Percentiles rank a stretch among this genome's conserved stretches.
phyloP scores from a whole-genome alignment of 73 alveolate species.

The Stentor coeruleus region DNA sequence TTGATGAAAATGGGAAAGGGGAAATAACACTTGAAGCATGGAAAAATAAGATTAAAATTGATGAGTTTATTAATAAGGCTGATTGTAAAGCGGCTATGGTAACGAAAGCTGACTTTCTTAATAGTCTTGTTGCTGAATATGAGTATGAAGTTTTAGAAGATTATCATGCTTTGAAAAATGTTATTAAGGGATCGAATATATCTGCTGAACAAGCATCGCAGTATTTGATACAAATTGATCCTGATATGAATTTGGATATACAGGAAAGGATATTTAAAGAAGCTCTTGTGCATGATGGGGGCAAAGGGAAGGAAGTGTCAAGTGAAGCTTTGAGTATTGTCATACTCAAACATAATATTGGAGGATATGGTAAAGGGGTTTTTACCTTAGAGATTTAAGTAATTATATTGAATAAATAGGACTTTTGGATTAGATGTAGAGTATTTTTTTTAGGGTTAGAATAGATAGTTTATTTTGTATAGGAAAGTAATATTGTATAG shows the following conservation, averaged over 20 bases:
- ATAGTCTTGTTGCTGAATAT: neutral
- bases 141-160: constrained; percentile 2
- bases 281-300: constrained; percentile 2
- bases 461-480: too few species aligned
- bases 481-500: too few species aligned
- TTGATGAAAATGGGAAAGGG: constrained; percentile 14
- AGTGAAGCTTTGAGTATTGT: neutral
- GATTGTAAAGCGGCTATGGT: constrained; percentile 15
- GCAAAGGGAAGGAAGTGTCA: neutral
- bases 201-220: neutral
- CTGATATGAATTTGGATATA: neutral
- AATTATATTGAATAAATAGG: too few species aligned
- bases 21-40: neutral
- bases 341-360: constrained; percentile 12
- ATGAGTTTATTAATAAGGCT: neutral
- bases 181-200: neutral
- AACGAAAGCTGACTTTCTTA: constrained; percentile 2
- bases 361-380: constrained; percentile 24
- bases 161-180: neutral
- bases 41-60: neutral
- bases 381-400: too few species aligned
- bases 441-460: too few species aligned
- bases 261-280: neutral
- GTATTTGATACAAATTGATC: neutral
- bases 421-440: too few species aligned